Conservation (phyloP, 176 grass and related monocot species). For the Bonia amplexicaulis region DNA sequence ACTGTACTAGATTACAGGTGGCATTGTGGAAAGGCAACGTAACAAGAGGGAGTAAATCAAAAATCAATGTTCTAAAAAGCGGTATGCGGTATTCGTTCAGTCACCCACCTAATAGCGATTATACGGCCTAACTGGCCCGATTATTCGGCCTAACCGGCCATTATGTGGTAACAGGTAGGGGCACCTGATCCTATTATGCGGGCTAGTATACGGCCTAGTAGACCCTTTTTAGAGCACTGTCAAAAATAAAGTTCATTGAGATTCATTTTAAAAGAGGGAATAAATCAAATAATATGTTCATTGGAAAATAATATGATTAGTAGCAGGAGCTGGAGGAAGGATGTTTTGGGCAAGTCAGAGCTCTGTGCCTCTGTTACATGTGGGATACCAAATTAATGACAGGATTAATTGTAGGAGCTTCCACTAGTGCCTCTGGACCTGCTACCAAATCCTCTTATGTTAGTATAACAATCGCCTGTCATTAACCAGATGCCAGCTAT, state of each 20-base stretch:
- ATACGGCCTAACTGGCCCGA: too few relatives aligned
- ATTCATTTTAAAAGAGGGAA: neutral
- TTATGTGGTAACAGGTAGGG: too few relatives aligned
- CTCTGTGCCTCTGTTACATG: neutral
- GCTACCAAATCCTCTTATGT: neutral
- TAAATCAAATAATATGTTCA: neutral
- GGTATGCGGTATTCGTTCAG: too few relatives aligned
- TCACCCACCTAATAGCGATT: too few relatives aligned
- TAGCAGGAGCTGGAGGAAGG: neutral
- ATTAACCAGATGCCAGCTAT: conserved; percentile 8
- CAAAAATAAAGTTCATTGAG: neutral
- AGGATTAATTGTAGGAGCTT: neutral
- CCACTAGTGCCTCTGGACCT: neutral
- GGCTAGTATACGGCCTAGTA: too few relatives aligned
- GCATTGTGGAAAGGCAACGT: neutral
- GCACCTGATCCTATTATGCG: too few relatives aligned
- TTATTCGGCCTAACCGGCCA: too few relatives aligned
- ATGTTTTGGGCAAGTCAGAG: conserved; percentile 1
- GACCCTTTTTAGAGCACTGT: too few relatives aligned
- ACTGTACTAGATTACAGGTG: neutral
- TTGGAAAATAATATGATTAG: neutral
- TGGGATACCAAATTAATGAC: neutral
- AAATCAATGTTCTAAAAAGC: too few relatives aligned
- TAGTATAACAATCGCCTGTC: neutral
- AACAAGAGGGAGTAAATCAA: neutral